These are phyloP conservation scores for Gaertneriomyces semiglobifer DNA, from an alignment of 192 early-diverging fungal genomes.

Conservation along the genomic window DNA sequence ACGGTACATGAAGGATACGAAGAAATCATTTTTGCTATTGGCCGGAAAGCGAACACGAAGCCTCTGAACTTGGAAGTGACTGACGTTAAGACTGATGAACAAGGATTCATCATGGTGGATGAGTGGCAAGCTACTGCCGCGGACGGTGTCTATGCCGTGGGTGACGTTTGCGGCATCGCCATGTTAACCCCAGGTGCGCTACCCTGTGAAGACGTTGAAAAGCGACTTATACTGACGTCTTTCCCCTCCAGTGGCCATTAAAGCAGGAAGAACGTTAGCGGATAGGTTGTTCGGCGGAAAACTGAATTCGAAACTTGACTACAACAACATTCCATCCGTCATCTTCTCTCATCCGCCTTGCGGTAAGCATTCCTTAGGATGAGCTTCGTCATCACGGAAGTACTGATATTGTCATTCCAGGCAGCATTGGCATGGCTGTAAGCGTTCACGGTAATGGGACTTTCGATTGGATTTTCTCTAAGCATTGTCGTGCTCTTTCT, in stretches of 20 bases:
- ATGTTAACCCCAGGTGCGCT: constrained; percentile 82
- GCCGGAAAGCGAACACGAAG: constrained; percentile 73
- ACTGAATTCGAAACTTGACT: constrained; percentile 78
- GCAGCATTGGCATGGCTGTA: constrained; percentile 88
- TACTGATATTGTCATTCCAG: constrained; percentile 36
- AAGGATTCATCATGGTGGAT: constrained; percentile 77
- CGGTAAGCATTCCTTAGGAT: background rate
- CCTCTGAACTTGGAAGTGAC: constrained; percentile 65
- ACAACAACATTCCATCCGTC: constrained; percentile 91
- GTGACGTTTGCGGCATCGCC: constrained; percentile 88
- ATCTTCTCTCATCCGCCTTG: constrained; percentile 88
- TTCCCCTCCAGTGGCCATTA: constrained; percentile 75
- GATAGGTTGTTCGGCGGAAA: constrained; percentile 88
- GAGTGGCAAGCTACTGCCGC: constrained; percentile 81
- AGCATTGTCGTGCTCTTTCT: no score
- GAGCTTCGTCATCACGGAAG: no score
- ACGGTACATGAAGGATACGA: constrained; percentile 63
- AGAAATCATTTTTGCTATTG: constrained; percentile 87
- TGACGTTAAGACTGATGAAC: constrained; percentile 58
- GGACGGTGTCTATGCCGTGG: constrained; percentile 78
- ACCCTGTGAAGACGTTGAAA: constrained; percentile 12
- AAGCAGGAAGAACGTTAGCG: constrained; percentile 83
- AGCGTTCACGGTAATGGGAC: constrained; percentile 9
- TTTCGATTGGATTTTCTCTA: no score
- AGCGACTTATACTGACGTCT: background rate